A percentile compares a stretch with the other conserved stretches of the same genome.
phyloP scores from a whole-genome alignment of 2,329 filamentous ascomycete species.

The Colletotrichum scovillei region DNA sequence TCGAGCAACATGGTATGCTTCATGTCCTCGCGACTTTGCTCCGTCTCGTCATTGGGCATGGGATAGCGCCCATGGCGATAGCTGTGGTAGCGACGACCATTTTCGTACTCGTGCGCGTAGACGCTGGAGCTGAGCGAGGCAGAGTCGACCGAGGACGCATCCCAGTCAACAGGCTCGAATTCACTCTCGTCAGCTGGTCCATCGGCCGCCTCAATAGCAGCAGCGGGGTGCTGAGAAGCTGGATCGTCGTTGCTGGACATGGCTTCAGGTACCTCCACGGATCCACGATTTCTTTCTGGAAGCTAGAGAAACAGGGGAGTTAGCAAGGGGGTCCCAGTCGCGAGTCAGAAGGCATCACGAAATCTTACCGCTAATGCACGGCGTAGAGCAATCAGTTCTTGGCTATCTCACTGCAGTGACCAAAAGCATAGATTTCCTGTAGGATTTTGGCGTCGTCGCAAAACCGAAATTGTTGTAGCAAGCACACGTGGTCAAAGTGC shows the following conservation, averaged over 20 bases:
- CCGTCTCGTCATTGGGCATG: slow-evolving; percentile 57
- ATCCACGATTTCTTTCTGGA: background rate
- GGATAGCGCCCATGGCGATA: slow-evolving; percentile 58
- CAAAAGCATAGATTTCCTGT: background rate
- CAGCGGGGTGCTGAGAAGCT: background rate
- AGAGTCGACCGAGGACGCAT: slow-evolving; percentile 42
- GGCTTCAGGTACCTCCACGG: background rate
- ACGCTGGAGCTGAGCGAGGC: slow-evolving; percentile 48
- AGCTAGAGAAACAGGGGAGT: background rate
- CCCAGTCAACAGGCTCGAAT: slow-evolving; percentile 36
- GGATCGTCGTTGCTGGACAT: background rate
- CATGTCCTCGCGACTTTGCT: slow-evolving; percentile 58
- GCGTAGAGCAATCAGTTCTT: background rate
- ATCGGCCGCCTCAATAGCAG: background rate
- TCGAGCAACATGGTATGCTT: slow-evolving; percentile 59
- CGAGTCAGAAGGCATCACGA: background rate
- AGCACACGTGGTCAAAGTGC: background rate
- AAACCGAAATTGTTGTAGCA: background rate
- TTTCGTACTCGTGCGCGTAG: slow-evolving; percentile 53
- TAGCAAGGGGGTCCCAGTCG: background rate
- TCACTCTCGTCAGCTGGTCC: slow-evolving; percentile 20
- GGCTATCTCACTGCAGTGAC: too few relatives aligned
- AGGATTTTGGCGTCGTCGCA: background rate
- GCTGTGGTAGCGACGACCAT: slow-evolving; percentile 55
- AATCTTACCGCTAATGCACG: background rate